Conservation (phyloP, 2,329 filamentous ascomycete species). For the Boeremia lycopersici region DNA sequence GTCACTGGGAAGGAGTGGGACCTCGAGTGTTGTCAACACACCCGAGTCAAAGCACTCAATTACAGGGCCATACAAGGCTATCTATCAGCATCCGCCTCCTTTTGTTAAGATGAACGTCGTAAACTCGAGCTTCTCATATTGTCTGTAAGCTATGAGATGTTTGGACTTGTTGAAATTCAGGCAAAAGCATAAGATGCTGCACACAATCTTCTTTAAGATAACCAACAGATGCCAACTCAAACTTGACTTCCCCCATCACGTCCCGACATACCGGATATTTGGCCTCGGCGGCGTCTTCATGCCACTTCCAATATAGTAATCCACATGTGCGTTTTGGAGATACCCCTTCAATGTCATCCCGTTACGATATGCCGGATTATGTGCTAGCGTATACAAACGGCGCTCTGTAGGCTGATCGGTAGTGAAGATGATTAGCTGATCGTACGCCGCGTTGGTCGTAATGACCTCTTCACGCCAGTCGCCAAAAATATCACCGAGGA, state of each 20-base stretch:
- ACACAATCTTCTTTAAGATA: no score
- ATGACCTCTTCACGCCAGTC: constrained; percentile 20
- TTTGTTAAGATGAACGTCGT: no score
- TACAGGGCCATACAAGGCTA: no score
- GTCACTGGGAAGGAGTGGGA: no score
- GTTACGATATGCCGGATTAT: constrained; percentile 19
- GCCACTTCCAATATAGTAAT: constrained; percentile 11
- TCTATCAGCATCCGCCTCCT: no score
- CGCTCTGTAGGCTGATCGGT: constrained; percentile 7
- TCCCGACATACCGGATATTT: constrained; percentile 2
- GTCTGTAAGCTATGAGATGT: no score
- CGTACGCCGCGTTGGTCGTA: constrained; percentile 1
- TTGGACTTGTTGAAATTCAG: no score
- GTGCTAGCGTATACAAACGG: constrained; percentile 13
- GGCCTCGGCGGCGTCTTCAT: constrained; percentile 11
- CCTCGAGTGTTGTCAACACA: no score
- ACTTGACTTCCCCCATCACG: neutral
- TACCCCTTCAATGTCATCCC: constrained; percentile 17
- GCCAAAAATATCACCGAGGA: constrained; percentile 19
- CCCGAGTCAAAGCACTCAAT: no score
- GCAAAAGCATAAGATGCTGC: no score
- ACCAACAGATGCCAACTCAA: no score
- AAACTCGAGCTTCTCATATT: no score
- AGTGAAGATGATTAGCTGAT: constrained; percentile 17
- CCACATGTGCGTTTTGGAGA: constrained; percentile 14